Evolutionary conservation across 345 rosid species (phyloP), one percentile per base, ranked within the genome.

Genomic region (Mangifera indica): DNA sequence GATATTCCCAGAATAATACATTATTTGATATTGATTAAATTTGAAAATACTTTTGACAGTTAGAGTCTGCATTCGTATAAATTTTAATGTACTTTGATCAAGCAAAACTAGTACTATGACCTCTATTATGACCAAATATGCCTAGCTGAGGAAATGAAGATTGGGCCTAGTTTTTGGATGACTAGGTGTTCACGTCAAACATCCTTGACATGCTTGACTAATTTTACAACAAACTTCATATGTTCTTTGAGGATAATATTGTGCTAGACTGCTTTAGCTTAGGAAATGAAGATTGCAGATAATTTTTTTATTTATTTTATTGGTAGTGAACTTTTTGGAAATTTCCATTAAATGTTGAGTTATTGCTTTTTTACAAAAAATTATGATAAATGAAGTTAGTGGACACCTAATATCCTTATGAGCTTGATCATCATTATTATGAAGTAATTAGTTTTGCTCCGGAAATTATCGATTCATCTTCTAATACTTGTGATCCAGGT

Each of bases 401-500:
- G 3, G 18, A 11, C 29, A 34, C 45, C 59, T 63, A 37, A 53
- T 40, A 21, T 68, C 29, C 17, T 55, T 22, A 56, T 22, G 49
- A 25, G 13, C 72, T 40, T 32, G 60, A 3, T 52, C 32, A 32
- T 67, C 17, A 20, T 53, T 22, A 13, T 32, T 55, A n/a, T 40
- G 20, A 48, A 57, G 48, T 60, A 12, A 26, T 21, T 60, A 60
- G 26, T 60, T 60, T 60, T 57, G 67, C 49, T 14, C 25, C 21
- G 7, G 51, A 4, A 42, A 3, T 40, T 62, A 9, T 8, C 21
- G 6, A 61, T 44, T 71, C 46, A 60, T 12, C 52, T 51, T 65
- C 45, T 15, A 11, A 32, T 73, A 62, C 76, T 67, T 60, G 70
- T 69, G 70, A 65, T 76, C 69, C 84, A 93, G 98, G 86, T 93